These are phyloP conservation scores for Pichia sp. DNA, from an alignment of 1,139 yeast species.

Conservation along the genomic window DNA sequence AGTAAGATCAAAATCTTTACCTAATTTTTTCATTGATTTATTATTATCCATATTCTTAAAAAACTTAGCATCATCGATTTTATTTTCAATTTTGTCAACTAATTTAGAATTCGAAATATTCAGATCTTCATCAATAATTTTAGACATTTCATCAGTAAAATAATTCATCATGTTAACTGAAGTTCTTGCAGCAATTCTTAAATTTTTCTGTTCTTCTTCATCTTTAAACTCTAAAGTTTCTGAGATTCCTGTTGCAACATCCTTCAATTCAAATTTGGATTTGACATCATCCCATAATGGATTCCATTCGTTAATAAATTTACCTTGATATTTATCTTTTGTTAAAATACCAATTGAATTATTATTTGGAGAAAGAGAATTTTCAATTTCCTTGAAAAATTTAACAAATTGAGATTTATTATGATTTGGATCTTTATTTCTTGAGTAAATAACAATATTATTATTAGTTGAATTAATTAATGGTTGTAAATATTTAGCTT, in stretches of 20 bases:
- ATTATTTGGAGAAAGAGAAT: slow-evolving; percentile 35
- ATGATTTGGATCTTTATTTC: slow-evolving; percentile 78
- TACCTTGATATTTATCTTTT: slow-evolving; percentile 73
- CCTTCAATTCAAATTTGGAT: slow-evolving; percentile 43
- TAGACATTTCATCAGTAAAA: slow-evolving; percentile 85
- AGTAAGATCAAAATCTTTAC: slow-evolving; percentile 61
- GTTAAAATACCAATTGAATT: slow-evolving; percentile 54
- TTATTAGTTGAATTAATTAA: slow-evolving; percentile 33
- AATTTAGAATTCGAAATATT: slow-evolving; percentile 68
- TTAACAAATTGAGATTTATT: slow-evolving; percentile 62
- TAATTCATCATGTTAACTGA: slow-evolving; percentile 76
- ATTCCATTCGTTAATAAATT: slow-evolving; percentile 75
- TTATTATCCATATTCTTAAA: slow-evolving; percentile 41
- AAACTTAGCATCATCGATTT: slow-evolving; percentile 73
- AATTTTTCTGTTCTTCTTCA: slow-evolving; percentile 61
- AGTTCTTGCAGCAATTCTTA: slow-evolving; percentile 70
- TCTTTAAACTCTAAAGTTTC: slow-evolving; percentile 71
- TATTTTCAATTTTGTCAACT: slow-evolving; percentile 72
- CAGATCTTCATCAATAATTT: slow-evolving; percentile 79
- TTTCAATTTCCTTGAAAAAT: slow-evolving; percentile 42
- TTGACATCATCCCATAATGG: slow-evolving; percentile 43
- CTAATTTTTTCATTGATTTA: slow-evolving; percentile 54
- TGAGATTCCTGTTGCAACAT: slow-evolving; percentile 50
- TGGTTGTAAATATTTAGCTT: slow-evolving; percentile 69
- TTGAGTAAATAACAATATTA: slow-evolving; percentile 61